Percentiles rank a stretch among this genome's conserved stretches.
Conservation (phyloP, 441 rosid species). For the Iberis amara region DNA sequence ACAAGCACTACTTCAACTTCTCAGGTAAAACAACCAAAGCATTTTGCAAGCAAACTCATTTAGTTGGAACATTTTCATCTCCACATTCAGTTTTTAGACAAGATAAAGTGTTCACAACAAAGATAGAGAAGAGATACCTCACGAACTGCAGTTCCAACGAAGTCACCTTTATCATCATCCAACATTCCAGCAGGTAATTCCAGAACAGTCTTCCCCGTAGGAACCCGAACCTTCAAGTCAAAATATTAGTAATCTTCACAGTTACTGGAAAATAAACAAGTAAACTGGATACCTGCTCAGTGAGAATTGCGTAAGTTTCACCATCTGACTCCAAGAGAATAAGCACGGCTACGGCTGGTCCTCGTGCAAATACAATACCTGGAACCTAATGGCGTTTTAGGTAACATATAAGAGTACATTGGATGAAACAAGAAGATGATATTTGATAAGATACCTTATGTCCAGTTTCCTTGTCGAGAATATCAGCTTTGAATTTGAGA, state of each 20-base stretch:
- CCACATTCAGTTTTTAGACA: too few species aligned
- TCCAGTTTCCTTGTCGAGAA: conserved; percentile 54
- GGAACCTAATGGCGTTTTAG: conserved; percentile 61
- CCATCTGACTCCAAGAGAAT: conserved; percentile 68
- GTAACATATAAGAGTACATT: conserved; percentile 12
- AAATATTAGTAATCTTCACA: too few species aligned
- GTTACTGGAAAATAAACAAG: too few species aligned
- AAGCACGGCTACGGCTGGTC: conserved; percentile 84
- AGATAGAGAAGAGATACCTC: conserved; percentile 41
- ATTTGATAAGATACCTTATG: conserved; percentile 45
- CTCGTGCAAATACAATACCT: conserved; percentile 90
- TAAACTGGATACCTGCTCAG: conserved; percentile 59
- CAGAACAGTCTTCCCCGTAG: conserved; percentile 68
- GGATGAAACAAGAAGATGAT: conserved; percentile 20
- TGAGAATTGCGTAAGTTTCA: conserved; percentile 73
- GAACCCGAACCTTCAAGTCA: conserved; percentile 64
- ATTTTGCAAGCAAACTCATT: not conserved
- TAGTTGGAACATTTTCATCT: too few species aligned
- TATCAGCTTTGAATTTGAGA: conserved; percentile 80
- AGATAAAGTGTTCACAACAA: too few species aligned
- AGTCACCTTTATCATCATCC: conserved; percentile 78
- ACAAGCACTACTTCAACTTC: not conserved
- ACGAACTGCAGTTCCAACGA: conserved; percentile 85
- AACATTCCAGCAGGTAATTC: conserved; percentile 97
- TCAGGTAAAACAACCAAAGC: conserved; percentile 3